A percentile compares a stretch with the other conserved stretches of the same genome.
These are phyloP conservation scores for Populus tremula DNA, from an alignment of 345 rosid genomes.

Conservation along the genomic window DNA sequence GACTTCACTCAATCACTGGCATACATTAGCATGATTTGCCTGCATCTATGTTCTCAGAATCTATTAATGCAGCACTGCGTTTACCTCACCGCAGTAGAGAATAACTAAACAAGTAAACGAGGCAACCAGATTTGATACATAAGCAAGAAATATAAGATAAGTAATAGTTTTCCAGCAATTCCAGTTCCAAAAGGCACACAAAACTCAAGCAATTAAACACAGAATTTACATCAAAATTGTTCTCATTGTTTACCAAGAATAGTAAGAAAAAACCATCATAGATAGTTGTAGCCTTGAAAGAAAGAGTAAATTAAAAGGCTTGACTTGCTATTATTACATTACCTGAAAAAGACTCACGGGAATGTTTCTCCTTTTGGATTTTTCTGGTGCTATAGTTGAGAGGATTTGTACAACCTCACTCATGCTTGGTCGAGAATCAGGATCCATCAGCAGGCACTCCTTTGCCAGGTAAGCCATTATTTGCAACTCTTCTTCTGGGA, in stretches of 20 bases:
- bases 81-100: background rate
- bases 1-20: background rate
- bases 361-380: constrained; percentile 59
- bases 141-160: background rate
- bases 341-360: constrained; percentile 74
- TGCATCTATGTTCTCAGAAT: background rate
- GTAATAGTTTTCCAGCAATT: background rate
- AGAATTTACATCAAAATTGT: background rate
- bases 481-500: constrained; percentile 82
- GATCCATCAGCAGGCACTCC: constrained; percentile 86
- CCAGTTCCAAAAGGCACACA: background rate
- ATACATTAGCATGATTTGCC: background rate
- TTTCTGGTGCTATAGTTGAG: constrained; percentile 72
- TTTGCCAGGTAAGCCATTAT: constrained; percentile 92
- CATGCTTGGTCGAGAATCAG: constrained; percentile 94
- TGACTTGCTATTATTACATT: background rate
- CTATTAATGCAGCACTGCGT: background rate
- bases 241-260: background rate
- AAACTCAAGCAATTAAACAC: background rate
- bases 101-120: background rate
- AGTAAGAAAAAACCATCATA: background rate
- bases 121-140: background rate
- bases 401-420: constrained; percentile 95
- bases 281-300: background rate
- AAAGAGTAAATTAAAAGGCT: background rate